phyloP scores from a whole-genome alignment of 257 asterid species.

The Nicotiana tabacum region DNA sequence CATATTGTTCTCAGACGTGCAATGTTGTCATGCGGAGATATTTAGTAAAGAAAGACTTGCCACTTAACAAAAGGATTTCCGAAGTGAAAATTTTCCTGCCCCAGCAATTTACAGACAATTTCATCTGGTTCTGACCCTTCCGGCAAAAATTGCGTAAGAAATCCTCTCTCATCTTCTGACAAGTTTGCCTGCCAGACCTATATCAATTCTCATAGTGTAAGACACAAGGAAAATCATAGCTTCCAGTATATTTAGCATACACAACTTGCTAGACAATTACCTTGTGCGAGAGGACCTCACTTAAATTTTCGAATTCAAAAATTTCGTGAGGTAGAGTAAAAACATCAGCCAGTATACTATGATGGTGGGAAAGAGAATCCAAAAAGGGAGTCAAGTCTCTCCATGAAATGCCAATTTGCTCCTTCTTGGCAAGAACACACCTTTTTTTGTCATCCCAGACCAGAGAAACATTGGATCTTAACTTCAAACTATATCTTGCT shows the following conservation, averaged over 20 bases:
- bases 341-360: constrained; percentile 61
- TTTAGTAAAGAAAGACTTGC: constrained; percentile 44
- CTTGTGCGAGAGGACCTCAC: constrained; percentile 60
- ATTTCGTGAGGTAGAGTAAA: constrained; percentile 66
- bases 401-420: constrained; percentile 70
- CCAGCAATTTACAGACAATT: constrained; percentile 56
- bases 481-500: constrained; percentile 33
- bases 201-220: constrained; percentile 23
- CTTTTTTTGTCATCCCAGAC: constrained; percentile 77
- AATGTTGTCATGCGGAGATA: background rate
- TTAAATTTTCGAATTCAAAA: constrained; percentile 56
- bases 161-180: constrained; percentile 59
- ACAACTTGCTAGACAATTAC: constrained; percentile 29
- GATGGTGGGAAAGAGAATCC: constrained; percentile 41
- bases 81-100: constrained; percentile 70
- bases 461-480: constrained; percentile 60
- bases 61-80: constrained; percentile 77
- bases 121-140: constrained; percentile 49
- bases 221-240: constrained; percentile 7
- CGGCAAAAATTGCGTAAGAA: constrained; percentile 68
- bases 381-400: constrained; percentile 59
- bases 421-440: constrained; percentile 78
- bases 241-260: constrained; percentile 7
- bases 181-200: constrained; percentile 82
- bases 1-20: background rate